A percentile compares a stretch with the other conserved stretches of the same genome.
Conservation (phyloP, 2,329 filamentous ascomycete genomes). For the Neonectria coccinea region DNA sequence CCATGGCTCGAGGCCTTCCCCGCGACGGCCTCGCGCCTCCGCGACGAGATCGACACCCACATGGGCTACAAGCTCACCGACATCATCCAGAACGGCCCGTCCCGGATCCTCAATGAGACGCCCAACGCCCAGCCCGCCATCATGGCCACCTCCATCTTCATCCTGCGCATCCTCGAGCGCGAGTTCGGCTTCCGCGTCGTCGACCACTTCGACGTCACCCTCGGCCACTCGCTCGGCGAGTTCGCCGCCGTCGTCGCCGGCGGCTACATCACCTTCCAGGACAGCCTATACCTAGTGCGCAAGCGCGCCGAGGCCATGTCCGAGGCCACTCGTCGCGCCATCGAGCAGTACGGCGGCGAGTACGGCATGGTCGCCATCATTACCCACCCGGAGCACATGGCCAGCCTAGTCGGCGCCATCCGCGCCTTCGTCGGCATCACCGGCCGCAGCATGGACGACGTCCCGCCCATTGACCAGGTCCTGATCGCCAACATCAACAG, state of each 20-base stretch:
- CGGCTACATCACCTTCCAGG: slow-evolving; percentile 81
- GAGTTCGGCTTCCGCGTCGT: slow-evolving; percentile 82
- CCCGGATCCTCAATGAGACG: slow-evolving; percentile 80
- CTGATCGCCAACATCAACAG: slow-evolving; percentile 94
- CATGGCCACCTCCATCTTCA: slow-evolving; percentile 93
- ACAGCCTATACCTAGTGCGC: slow-evolving; percentile 82
- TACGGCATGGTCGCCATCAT: slow-evolving; percentile 96
- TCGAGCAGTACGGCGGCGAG: slow-evolving; percentile 77
- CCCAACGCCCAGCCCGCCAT: slow-evolving; percentile 94
- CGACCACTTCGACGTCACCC: slow-evolving; percentile 81
- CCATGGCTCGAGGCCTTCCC: slow-evolving; percentile 92
- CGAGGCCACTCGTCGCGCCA: slow-evolving; percentile 75
- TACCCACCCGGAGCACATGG: slow-evolving; percentile 83
- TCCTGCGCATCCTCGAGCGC: slow-evolving; percentile 85
- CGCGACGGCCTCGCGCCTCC: slow-evolving; percentile 76
- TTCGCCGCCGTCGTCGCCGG: slow-evolving; percentile 91
- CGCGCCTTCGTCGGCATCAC: slow-evolving; percentile 81
- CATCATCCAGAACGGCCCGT: slow-evolving; percentile 84
- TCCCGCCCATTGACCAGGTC: slow-evolving; percentile 86
- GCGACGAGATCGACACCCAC: slow-evolving; percentile 86
- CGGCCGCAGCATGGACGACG: slow-evolving; percentile 71
- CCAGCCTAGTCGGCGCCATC: slow-evolving; percentile 76
- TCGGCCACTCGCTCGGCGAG: slow-evolving; percentile 93
- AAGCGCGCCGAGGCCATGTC: slow-evolving; percentile 86
- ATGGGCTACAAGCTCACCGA: slow-evolving; percentile 80